Percentiles rank a stretch among this genome's conserved stretches.
Evolutionary conservation across 192 early-diverging fungal genomes (phyloP).

Genomic region (Backusella tuberculispora): DNA sequence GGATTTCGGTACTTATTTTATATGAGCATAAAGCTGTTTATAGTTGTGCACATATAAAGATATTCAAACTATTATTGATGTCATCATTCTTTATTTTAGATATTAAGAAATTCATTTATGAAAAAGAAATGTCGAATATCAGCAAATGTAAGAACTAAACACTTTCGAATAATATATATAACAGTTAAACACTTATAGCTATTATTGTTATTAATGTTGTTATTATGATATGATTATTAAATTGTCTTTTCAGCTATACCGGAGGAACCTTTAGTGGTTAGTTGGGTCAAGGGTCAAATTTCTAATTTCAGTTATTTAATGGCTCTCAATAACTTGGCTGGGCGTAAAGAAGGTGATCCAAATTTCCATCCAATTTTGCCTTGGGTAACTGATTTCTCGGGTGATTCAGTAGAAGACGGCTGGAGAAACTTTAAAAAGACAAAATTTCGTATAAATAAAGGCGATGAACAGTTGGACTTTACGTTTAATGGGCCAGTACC

Average conservation of each 20-base stretch:
- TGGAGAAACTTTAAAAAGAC: slow-evolving; percentile 68
- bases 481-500: slow-evolving; percentile 68
- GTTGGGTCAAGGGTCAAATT: slow-evolving; percentile 83
- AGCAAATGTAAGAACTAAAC: not conserved
- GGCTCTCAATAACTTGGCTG: slow-evolving; percentile 86
- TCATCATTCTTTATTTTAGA: not conserved
- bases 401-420: slow-evolving; percentile 44
- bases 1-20: slow-evolving; percentile 18
- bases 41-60: not conserved
- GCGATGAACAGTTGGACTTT: slow-evolving; percentile 72
- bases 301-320: slow-evolving; percentile 96
- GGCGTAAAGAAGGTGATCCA: slow-evolving; percentile 63
- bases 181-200: no score
- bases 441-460: slow-evolving; percentile 70
- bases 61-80: not conserved
- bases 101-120: not conserved
- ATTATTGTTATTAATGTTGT: not conserved
- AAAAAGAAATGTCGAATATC: not conserved
- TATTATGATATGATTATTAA: not conserved
- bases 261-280: slow-evolving; percentile 51
- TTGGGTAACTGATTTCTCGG: slow-evolving; percentile 73
- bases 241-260: slow-evolving; percentile 41
- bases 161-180: no score
- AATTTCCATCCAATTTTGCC: slow-evolving; percentile 73
- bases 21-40: not conserved